Evolutionary conservation across 257 asterid genomes (phyloP), one percentile per base, ranked within the genome.

Genomic region (Ehretia macrophylla): DNA sequence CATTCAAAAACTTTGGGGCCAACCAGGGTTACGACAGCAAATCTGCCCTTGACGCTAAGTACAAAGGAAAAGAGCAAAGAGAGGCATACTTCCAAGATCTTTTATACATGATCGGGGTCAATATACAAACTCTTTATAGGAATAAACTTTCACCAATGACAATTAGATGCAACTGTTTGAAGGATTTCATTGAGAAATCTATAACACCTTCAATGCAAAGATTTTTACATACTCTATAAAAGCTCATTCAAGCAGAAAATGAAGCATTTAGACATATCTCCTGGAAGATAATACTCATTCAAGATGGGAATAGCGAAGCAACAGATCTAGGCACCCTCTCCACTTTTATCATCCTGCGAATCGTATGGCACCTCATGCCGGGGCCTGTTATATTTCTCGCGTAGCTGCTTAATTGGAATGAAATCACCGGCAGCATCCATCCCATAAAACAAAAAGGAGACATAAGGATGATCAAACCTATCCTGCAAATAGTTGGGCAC

Each of bases 401-500:
- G 87, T 55, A 92, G 87, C 80, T 86, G 95, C 77, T 80, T 88
- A 53, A 86, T 76, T 4, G 99, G 99, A 76, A 92, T 92, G 69
- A 85, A 83, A 75, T 92, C 97, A 64, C 97, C 99, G 9, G 88
- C 95, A 49, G 75, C 80, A 68, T 92, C 97, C 86, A 77, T 68
- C 61, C 99, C 99, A 19, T 73, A 92, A 60, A 88, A 92, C 64
- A 92, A 74, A 74, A 88, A 92, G 4, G 99, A 92, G 32, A 79
- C 70, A 48, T 92, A 92, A 19, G 97, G 99, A 69, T 92, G 99
- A 69, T 92, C 96, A 64, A 88, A 92, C 70, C 75, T 68, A 70
- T 64, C 87, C 97, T 88, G 83, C 64, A 74, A 2, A 23, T 32
- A 13, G 8, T 21, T 22, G 64, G 44, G 18, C 58, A 68, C 16